Conservation (phyloP, 2,329 filamentous ascomycete genomes). For the Neonectria coccinea region DNA sequence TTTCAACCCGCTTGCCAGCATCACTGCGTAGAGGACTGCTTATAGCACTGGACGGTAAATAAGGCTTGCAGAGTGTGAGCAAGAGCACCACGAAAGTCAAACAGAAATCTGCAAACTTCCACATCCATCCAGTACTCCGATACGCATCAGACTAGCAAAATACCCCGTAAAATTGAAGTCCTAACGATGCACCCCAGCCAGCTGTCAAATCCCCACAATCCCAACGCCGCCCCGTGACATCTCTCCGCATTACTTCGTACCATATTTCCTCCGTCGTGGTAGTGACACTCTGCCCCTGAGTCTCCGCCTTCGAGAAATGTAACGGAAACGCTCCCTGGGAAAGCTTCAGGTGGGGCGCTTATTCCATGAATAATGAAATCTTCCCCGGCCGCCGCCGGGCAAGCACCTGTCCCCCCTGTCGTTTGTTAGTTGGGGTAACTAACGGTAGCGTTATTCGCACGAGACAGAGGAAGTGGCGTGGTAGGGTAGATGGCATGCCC, state of each 20-base stretch:
- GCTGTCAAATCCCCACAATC: neutral
- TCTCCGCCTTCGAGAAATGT: neutral
- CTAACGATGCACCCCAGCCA: neutral
- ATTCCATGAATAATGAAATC: slow-evolving; percentile 7
- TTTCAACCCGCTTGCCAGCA: too few species aligned
- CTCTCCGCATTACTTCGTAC: too few species aligned
- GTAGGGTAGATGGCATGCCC: neutral
- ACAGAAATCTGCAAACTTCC: neutral
- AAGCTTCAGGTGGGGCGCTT: neutral
- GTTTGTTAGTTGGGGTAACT: neutral
- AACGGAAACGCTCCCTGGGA: neutral
- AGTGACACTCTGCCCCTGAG: neutral
- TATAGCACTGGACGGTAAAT: too few species aligned
- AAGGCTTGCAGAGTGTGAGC: neutral
- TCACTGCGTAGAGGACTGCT: too few species aligned
- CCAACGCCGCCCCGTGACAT: neutral
- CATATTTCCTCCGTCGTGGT: neutral
- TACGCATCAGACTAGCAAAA: neutral
- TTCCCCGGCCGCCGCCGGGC: slow-evolving; percentile 2
- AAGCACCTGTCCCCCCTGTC: neutral
- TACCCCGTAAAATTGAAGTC: neutral
- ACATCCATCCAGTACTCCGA: neutral
- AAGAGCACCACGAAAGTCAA: neutral
- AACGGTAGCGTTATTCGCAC: neutral
- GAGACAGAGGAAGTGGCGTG: neutral